Evolutionary conservation across 805 yeast genomes (phyloP), one percentile per base, ranked within the genome.

Genomic region (Cyberlindnera suaveolens): DNA sequence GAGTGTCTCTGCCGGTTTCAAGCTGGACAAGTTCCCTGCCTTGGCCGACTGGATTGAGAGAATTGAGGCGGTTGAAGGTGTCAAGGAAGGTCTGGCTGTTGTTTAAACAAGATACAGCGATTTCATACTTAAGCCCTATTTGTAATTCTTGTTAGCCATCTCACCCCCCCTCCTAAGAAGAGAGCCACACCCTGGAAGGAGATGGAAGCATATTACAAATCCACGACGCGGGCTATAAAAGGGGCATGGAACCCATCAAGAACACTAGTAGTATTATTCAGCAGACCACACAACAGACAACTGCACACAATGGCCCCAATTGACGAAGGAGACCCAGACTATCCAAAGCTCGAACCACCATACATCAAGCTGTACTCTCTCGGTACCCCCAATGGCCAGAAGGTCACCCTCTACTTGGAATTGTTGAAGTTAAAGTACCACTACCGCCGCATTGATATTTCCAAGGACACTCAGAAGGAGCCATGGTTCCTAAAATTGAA

Each of bases 401-500:
- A 70, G 50, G 49, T 64, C 42, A 57, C 72, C 23, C 50, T 61
- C 23, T 63, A 59, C 39, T 48, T 70, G 23, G 61, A 64, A 42
- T 47, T 68, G 31, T 49, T 68, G 36, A 51, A 54, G 8, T 39
- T 64, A 23, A 52, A 56, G 17, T 65, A 67, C 54, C 60, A 66
- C 47, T 53, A 57, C 43, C 53, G 71, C 38, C 48, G 50, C 5
- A 56, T 81, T 41, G 74, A 75, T 47, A 55, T 80, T 34, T 3
- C 43, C 1, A 64, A 58, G 19, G 61, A 63, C 34, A 75, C 60
- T 34, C 81, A 78, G 45, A 79, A 80, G 54, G 72, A 74, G 48
- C 75, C 68, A 6, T 75, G 82, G 80, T 81, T 66, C 50, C 56
- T 77, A 39, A 65, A 72, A 42, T 58, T 77, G 54, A 78, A 80